Base-by-base conservation (phyloP, 768 basidiomycete genomes). In the Calocybe gangraenosa region DNA sequence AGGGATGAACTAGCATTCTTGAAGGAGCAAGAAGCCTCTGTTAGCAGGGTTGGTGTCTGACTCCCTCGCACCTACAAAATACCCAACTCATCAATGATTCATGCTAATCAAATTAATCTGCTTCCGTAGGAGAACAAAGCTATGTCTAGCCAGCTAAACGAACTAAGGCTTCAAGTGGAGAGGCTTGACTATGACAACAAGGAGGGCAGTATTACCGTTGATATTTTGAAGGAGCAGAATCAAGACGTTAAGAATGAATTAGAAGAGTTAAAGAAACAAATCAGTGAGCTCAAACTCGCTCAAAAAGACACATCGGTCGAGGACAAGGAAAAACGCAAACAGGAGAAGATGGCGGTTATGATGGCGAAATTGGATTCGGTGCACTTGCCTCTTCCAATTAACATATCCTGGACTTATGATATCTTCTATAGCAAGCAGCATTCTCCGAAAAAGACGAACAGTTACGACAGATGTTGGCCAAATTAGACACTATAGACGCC, bases 271-370 rank as follows among this genome's bases (percentile, higher is more conserved):
- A 82, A 76, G 73, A 86, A 81, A 66, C 78, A 81, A 51, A 76
- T 93, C 47, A 65, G 76, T 14, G 91, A 93, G 37, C 66, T 92
- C 53, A 92, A 90, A 70, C 69, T 74, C 28, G 75, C 82, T 10
- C 89, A 93, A 65, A 88, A 85, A 65, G 88, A 90, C 49, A 80
- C 86, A 13, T 84, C 86, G 31, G 84, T 84, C 23, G 96, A 98
- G 64, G 96, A 97, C 63, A 97, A 94, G 70, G 96, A 99, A 75
- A 96, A 92, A 75, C 82, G 89, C 65, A 98, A 98, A 67, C 92
- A 95, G 59, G 95, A 98, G 73, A 97, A 97, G 77, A 91, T 99
- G 89, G 93, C 92, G 7, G 74, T 93, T 54, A 96, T 99, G 92
- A 97, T 99, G 95, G 92, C 95, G 47, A 94, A 95, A 65, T 95